phyloP scores from a whole-genome alignment of 1,284 basidiomycete genomes.

The Mycosarcoma maydis region DNA sequence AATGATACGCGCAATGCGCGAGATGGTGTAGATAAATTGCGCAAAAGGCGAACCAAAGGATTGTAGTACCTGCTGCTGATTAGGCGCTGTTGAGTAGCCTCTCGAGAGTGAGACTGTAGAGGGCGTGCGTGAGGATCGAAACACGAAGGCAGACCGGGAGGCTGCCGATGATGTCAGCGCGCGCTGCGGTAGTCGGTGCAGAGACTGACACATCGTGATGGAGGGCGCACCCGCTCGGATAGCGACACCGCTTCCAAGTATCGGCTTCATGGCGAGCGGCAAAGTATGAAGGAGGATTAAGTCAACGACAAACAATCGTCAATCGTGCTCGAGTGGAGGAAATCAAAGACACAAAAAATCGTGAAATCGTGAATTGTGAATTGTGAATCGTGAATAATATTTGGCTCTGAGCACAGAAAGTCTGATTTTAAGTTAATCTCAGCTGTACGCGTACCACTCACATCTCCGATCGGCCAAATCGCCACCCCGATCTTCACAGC shows the following conservation, averaged over 20 bases:
- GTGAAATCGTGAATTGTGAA: too few species aligned
- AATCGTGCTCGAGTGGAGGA: neutral
- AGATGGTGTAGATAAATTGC: slow-evolving; percentile 57
- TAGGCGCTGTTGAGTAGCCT: slow-evolving; percentile 44
- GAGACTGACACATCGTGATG: neutral
- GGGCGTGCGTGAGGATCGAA: neutral
- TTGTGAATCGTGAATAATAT: too few species aligned
- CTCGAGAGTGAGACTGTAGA: neutral
- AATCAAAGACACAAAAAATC: too few species aligned
- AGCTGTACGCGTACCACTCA: too few species aligned
- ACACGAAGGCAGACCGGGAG: neutral
- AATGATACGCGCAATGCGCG: slow-evolving; percentile 63
- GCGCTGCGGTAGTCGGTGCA: neutral
- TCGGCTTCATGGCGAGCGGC: slow-evolving; percentile 12
- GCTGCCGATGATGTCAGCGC: neutral
- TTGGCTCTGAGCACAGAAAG: too few species aligned
- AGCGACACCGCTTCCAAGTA: slow-evolving; percentile 1
- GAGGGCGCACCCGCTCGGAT: neutral
- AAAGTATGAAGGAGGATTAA: neutral
- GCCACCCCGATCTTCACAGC: neutral
- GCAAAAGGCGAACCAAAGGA: slow-evolving; percentile 56
- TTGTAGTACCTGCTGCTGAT: slow-evolving; percentile 45
- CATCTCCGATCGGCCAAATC: too few species aligned
- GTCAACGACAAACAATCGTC: too few species aligned
- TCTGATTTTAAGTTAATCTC: too few species aligned